phyloP scores from a whole-genome alignment of 1,284 basidiomycete genomes.

The Blastosporella zonata region DNA sequence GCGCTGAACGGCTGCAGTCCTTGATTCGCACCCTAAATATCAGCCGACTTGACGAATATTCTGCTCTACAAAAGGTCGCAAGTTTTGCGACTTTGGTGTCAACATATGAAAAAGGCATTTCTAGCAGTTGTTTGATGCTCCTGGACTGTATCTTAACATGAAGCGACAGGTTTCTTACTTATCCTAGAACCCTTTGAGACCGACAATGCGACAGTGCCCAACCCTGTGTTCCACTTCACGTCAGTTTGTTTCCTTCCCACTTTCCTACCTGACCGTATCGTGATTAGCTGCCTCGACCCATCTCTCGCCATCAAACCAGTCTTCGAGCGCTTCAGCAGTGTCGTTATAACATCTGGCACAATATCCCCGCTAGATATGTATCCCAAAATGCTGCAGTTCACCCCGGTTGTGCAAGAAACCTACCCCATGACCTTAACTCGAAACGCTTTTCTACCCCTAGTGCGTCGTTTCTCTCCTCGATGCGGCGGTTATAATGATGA shows the following conservation, averaged over 20 bases:
- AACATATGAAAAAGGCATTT: constrained; percentile 92
- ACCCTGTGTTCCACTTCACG: constrained; percentile 99
- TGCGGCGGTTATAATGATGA: constrained; percentile 7
- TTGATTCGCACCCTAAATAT: constrained; percentile 93
- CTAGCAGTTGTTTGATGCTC: no score
- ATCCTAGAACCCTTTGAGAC: constrained; percentile 99
- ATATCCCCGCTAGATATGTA: constrained; percentile 99
- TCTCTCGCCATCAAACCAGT: constrained; percentile 97
- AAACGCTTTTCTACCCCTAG: constrained; percentile 97
- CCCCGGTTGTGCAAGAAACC: constrained; percentile 94
- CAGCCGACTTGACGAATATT: constrained; percentile 88
- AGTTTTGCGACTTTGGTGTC: constrained; percentile 96
- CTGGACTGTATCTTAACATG: constrained; percentile 8
- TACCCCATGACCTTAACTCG: constrained; percentile 98
- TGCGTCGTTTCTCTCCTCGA: constrained; percentile 26
- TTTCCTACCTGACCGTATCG: neutral
- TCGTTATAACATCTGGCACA: constrained; percentile 98
- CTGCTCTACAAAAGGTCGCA: constrained; percentile 92
- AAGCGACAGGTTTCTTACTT: constrained; percentile 80
- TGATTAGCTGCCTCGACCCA: constrained; percentile 87
- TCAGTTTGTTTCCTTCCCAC: constrained; percentile 62
- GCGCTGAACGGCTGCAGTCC: constrained; percentile 93
- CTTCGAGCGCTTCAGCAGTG: constrained; percentile 97
- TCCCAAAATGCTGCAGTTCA: constrained; percentile 99
- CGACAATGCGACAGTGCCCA: constrained; percentile 97